Conservation (phyloP, 2,329 filamentous ascomycete genomes). For the Fulvia fulva region DNA sequence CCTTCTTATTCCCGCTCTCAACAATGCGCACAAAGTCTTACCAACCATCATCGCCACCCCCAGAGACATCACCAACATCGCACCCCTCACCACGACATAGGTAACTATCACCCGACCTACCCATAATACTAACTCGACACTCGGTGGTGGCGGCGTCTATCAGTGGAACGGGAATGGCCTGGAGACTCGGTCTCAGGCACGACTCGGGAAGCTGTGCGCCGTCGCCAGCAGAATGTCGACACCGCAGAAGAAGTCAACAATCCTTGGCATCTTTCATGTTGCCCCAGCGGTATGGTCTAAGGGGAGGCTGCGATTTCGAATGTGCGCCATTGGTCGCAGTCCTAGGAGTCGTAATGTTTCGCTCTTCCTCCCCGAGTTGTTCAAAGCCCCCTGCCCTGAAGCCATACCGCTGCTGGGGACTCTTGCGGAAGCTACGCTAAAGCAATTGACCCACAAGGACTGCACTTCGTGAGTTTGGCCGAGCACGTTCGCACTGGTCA, state of each 20-base stretch:
- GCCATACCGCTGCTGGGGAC: not conserved
- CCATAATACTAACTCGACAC: not conserved
- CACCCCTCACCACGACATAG: not conserved
- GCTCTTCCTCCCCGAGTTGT: not conserved
- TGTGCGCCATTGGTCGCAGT: not conserved
- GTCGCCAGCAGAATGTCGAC: not conserved
- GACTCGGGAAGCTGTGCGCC: not conserved
- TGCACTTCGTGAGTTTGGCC: not conserved
- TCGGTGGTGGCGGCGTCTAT: not conserved
- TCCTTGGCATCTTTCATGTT: not conserved
- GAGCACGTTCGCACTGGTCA: constrained; percentile 1
- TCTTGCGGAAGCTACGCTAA: not conserved
- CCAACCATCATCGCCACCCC: too few species aligned
- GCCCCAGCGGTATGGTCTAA: not conserved
- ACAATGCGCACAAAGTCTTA: too few species aligned
- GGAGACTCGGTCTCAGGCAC: not conserved
- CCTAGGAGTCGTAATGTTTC: not conserved
- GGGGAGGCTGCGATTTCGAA: not conserved
- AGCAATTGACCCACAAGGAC: not conserved
- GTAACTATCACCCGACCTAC: too few species aligned
- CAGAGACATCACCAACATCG: too few species aligned
- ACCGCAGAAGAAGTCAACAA: not conserved
- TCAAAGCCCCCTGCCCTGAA: not conserved
- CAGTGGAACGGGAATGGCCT: not conserved
- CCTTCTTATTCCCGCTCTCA: too few species aligned